Base-by-base conservation (phyloP, 2,329 filamentous ascomycete genomes). In the Aspergillus jensenii region DNA sequence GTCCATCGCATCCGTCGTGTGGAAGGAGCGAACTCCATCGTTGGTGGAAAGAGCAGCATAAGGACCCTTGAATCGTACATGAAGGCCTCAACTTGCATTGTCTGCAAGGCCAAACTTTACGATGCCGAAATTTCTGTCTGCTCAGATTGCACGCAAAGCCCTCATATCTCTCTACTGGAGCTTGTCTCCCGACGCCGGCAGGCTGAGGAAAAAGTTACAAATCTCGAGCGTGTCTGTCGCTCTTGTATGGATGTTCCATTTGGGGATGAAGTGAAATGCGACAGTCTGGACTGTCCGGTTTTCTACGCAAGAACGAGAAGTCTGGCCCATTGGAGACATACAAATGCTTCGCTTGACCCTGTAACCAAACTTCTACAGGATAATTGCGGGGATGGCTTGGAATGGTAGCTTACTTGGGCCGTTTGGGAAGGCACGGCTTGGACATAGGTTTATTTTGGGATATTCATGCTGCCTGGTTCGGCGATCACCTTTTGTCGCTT, bases 31-130 rank as follows among this genome's bases (percentile, higher is more conserved):
- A 72, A 55, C 43, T 72, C 58, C 8, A 19, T 65, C 31, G 37
- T 54, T 68, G 46, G 68, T 71, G 47, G 69, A 71, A 56, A 67
- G 69, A 66, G 65, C 65, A 76, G 76, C 66, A 88, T 84, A 69
- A 89, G 85, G 72, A 97, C 92, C 0, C 82, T 99, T n/a, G 95
- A 98, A 69, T 89, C 86, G n/a, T 99, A 97, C 75, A 89, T 98
- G 87, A 88, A 85, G 62, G 87, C 87, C 0, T 89, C 88, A 0
- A 84, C 87, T 2, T 99, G 95, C 71, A 76, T 93, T 5, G 83
- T 93, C 15, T 99, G 95, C 73, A 81, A 82, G 25, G 74, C 81
- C 9, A 87, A 87, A 66, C 80, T 87, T 14, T 69, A 70, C 9
- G 64, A 81, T 65, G 69, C 76, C 9, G 73, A 78, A 21, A 72